These are phyloP conservation scores for Dactylis glomerata DNA, from an alignment of 176 grass and related monocot genomes.

Conservation along the genomic window DNA sequence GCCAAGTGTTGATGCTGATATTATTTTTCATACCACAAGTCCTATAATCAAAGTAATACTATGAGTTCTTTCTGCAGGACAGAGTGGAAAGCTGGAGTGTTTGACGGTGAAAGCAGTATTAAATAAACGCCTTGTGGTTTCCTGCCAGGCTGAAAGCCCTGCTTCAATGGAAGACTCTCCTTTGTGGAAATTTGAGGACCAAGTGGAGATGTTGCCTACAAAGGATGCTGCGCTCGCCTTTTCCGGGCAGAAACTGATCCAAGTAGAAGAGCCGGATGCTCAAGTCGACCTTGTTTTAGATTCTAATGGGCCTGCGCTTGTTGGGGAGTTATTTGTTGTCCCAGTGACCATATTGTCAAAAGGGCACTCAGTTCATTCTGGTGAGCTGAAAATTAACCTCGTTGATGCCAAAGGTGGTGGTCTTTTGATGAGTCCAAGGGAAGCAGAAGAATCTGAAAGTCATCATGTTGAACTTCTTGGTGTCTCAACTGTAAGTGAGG, in stretches of 20 bases:
- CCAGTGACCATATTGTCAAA: constrained; percentile 68
- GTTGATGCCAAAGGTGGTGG: constrained; percentile 93
- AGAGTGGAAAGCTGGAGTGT: constrained; percentile 97
- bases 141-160: constrained; percentile 81
- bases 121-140: constrained; percentile 67
- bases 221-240: constrained; percentile 61
- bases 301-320: constrained; percentile 71
- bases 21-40: constrained; percentile 1
- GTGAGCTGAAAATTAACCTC: constrained; percentile 98
- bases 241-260: constrained; percentile 73
- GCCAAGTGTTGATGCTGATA: constrained; percentile 22
- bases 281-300: constrained; percentile 73
- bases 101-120: constrained; percentile 74
- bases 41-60: constrained; percentile 25
- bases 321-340: constrained; percentile 76
- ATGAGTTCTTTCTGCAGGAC: constrained; percentile 58
- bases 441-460: constrained; percentile 77
- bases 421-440: constrained; percentile 84
- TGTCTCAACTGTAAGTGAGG: constrained; percentile 48
- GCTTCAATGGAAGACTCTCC: constrained; percentile 86
- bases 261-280: constrained; percentile 82
- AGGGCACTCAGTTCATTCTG: constrained; percentile 71
- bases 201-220: constrained; percentile 64
- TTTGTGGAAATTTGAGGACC: constrained; percentile 87
- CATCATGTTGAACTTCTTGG: constrained; percentile 89